These are phyloP conservation scores for Chlorella sorokiniana DNA, from an alignment of 139 green algal species.

Conservation along the genomic window DNA sequence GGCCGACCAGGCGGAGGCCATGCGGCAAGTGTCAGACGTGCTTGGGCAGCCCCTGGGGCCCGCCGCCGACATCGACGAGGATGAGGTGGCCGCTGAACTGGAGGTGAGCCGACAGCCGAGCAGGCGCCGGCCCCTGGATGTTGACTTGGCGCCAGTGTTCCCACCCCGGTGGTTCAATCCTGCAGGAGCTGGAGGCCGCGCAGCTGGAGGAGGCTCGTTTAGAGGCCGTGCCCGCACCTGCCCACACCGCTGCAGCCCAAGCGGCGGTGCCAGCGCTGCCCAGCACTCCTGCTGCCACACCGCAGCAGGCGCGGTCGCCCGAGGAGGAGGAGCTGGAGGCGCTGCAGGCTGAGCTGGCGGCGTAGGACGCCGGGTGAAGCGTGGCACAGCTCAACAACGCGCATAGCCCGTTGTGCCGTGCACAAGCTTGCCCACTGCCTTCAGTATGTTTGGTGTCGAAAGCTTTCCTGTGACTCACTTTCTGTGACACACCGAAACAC, in stretches of 20 bases:
- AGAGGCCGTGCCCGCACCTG: background rate
- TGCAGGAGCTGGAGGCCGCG: conserved; percentile 1
- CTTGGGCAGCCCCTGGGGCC: background rate
- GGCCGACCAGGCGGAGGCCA: background rate
- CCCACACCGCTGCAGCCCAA: background rate
- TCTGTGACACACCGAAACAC: conserved; percentile 45
- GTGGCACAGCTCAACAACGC: no score
- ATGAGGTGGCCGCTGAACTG: conserved; percentile 3
- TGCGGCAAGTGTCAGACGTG: background rate
- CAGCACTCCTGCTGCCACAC: background rate
- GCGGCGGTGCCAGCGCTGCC: background rate
- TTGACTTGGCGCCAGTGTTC: background rate
- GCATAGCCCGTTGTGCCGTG: no score
- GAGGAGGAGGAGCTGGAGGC: background rate
- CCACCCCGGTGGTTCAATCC: no score
- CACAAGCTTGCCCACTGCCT: no score
- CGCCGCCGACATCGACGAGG: background rate
- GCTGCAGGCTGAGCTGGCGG: background rate
- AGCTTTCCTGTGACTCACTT: background rate
- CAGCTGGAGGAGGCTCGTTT: background rate
- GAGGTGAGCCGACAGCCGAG: background rate
- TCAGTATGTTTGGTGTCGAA: no score
- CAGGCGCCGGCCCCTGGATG: background rate
- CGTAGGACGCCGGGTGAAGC: background rate
- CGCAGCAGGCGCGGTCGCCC: background rate